A percentile compares a stretch with the other conserved stretches of the same genome.
Evolutionary conservation across 75 land plant species (phyloP).

Genomic region (Pinus taeda): DNA sequence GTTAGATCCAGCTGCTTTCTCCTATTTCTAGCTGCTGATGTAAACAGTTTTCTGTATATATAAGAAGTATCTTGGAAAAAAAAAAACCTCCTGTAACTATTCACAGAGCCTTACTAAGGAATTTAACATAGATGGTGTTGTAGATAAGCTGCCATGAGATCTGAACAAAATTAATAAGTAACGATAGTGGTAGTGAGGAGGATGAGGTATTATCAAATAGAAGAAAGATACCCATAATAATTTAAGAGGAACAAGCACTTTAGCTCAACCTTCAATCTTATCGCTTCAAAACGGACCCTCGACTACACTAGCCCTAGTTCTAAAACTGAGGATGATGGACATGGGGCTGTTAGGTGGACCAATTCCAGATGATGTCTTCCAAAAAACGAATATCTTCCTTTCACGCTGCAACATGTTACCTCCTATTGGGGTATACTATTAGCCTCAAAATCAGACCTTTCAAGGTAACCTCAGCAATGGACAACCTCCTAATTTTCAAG

Average conservation of each 20-base stretch:
- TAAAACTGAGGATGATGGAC: constrained; percentile 39
- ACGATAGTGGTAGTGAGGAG: constrained; percentile 92
- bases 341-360: constrained; percentile 68
- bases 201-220: constrained; percentile 62
- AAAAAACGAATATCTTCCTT: constrained; percentile 72
- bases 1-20: too few species aligned
- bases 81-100: constrained; percentile 27
- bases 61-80: too few species aligned
- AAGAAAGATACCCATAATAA: constrained; percentile 60
- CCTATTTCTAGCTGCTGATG: too few species aligned
- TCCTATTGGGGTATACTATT: constrained; percentile 37
- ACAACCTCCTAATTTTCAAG: constrained; percentile 19
- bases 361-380: constrained; percentile 95
- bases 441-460: constrained; percentile 23
- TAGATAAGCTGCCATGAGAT: constrained; percentile 82
- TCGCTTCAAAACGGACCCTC: constrained; percentile 22
- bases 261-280: constrained; percentile 23
- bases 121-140: constrained; percentile 19
- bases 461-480: constrained; percentile 15
- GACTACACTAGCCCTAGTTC: constrained; percentile 23
- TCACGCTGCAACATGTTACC: constrained; percentile 58
- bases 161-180: constrained; percentile 86
- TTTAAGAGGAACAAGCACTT: constrained; percentile 60
- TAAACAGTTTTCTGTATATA: too few species aligned
- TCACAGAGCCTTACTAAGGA: constrained; percentile 33